Base-by-base conservation (phyloP, 1,139 yeast species). In the Sugiyamaella pinicola region DNA sequence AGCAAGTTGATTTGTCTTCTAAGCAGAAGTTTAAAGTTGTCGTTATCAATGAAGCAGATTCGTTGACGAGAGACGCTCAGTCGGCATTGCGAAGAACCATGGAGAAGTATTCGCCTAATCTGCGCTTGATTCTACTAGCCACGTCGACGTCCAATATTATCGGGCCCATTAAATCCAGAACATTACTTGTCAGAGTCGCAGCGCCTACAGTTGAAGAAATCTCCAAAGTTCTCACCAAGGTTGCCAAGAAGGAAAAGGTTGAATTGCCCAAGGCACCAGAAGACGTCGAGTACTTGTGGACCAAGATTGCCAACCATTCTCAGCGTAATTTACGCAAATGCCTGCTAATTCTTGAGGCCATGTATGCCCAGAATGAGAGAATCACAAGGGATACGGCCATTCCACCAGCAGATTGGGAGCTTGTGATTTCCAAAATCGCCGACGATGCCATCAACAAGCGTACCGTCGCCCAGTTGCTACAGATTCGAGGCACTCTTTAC, bases 1-100 rank as follows among this genome's bases (percentile, higher is more conserved):
- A 91, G 65, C 96, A 91, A 65, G 91, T 93, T 22, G 97, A 91
- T 65, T 80, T 84, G 60, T 68, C 79, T 28, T 81, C 81, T 45
- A 84, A 78, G 61, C 95, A 88, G 66, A 76, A 91, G 57, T 93
- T 90, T 74, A 93, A 91, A 69, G 87, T 91, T 40, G 98, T 93
- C 17, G 81, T 93, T 12, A 90, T 93, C 55, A 93, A 95, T 66
- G 98, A 93, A 69, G 98, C 99, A 0, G 97, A 93, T 61, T 79
- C 89, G 1, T 78, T 93, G 67, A 84, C 95, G 17, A 80, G n/a
- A 62, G 99, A 95, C 67, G 99, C 99, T 0, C 99, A 93, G 69
- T 97, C 97, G 12, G 99, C 99, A 0, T 75, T 93, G 61, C 83
- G 99, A 74, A 81, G 99, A 69, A 93, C 99, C 0, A 95, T 93